Conservation (phyloP, 148 eudicot species). For the Nyssa sinensis region DNA sequence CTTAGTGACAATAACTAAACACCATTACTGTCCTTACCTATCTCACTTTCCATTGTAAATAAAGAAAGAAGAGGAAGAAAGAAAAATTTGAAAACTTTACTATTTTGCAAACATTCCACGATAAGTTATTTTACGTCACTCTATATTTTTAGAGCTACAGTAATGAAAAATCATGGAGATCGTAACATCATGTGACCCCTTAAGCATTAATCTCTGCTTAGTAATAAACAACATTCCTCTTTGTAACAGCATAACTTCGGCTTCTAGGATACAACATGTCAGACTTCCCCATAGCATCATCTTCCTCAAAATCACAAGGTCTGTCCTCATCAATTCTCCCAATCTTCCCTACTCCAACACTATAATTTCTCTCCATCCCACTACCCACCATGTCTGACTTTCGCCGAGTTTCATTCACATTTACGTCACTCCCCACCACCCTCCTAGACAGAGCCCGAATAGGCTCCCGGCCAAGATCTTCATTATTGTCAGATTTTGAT, state of each 20-base stretch:
- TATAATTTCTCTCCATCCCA: slow-evolving; percentile 12
- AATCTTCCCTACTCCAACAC: slow-evolving; percentile 26
- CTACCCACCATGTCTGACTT: background rate
- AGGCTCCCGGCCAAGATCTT: background rate
- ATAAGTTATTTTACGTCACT: no score
- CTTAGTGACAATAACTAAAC: no score
- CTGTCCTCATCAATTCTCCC: slow-evolving; percentile 37
- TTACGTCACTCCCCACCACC: background rate
- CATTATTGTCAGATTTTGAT: background rate
- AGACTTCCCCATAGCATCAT: background rate
- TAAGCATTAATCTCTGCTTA: background rate
- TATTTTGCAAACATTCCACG: no score
- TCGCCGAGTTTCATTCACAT: background rate
- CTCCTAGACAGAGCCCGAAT: background rate
- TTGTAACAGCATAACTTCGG: background rate
- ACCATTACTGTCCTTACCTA: no score
- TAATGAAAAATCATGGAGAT: no score
- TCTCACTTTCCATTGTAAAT: no score
- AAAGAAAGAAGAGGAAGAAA: no score
- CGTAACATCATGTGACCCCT: no score
- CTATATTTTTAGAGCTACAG: no score
- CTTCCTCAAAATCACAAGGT: slow-evolving; percentile 30
- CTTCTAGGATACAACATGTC: slow-evolving; percentile 6
- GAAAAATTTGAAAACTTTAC: no score
- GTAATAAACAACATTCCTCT: background rate